Conservation (phyloP, 2,329 filamentous ascomycete species). For the Geosmithia morbida region DNA sequence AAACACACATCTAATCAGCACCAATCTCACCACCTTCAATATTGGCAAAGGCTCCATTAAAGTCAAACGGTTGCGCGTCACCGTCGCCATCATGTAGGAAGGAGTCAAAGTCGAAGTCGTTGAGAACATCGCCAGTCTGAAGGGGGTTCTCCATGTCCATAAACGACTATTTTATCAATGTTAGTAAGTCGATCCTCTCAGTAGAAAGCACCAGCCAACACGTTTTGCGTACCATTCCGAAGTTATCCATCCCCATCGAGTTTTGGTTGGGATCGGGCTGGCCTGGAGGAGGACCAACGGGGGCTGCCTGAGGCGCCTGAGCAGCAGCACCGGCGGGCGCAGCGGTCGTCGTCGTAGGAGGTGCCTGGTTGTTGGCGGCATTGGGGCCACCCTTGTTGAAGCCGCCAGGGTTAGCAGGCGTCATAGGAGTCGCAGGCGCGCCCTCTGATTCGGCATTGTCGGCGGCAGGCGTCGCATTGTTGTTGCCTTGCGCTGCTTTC, state of each 20-base stretch:
- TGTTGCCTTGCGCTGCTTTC: constrained; percentile 44
- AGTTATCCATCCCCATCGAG: constrained; percentile 28
- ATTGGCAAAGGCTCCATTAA: constrained; percentile 31
- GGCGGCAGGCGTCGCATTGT: constrained; percentile 38
- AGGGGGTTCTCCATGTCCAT: constrained; percentile 36
- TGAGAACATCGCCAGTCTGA: constrained; percentile 40
- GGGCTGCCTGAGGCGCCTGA: constrained; percentile 1
- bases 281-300: constrained; percentile 24
- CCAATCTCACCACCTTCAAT: constrained; percentile 45
- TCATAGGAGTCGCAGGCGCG: constrained; percentile 49
- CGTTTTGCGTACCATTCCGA: constrained; percentile 24
- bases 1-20: constrained; percentile 27
- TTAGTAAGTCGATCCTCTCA: neutral
- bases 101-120: constrained; percentile 54
- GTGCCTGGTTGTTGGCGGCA: constrained; percentile 12
- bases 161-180: neutral
- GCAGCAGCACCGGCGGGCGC: constrained; percentile 23
- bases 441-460: constrained; percentile 43
- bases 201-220: neutral
- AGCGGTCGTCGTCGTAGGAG: constrained; percentile 11
- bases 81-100: constrained; percentile 45
- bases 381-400: constrained; percentile 34
- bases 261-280: constrained; percentile 32
- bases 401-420: constrained; percentile 35
- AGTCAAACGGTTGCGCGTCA: constrained; percentile 37